Conservation (phyloP, 2,329 filamentous ascomycete species). For the Fusarium odoratissimum region DNA sequence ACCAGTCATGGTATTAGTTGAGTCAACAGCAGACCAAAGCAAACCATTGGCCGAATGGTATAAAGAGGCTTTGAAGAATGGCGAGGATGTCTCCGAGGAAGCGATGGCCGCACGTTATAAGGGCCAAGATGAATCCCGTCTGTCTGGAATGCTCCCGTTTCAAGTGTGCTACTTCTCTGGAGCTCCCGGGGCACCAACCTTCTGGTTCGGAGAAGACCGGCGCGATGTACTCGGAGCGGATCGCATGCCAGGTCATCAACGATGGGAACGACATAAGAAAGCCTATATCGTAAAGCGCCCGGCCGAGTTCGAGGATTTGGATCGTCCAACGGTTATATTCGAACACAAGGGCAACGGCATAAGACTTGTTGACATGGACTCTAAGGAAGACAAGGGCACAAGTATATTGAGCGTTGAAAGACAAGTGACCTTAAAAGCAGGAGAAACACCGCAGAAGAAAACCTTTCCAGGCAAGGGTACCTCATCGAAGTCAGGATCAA, state of each 20-base stretch:
- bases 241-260: conserved; percentile 44
- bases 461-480: background rate
- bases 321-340: conserved; percentile 32
- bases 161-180: conserved; percentile 42
- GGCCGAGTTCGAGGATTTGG: background rate
- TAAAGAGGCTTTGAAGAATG: conserved; percentile 9
- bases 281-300: background rate
- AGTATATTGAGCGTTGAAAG: conserved; percentile 30
- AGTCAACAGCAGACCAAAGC: conserved; percentile 10
- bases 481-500: background rate
- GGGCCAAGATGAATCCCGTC: conserved; percentile 23
- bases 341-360: conserved; percentile 24
- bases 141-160: conserved; percentile 43
- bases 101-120: conserved; percentile 30
- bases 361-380: conserved; percentile 34
- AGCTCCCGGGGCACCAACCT: conserved; percentile 25
- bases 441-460: background rate
- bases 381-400: conserved; percentile 10
- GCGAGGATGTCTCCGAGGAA: conserved; percentile 32
- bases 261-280: conserved; percentile 38
- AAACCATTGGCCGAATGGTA: conserved; percentile 12
- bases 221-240: conserved; percentile 43
- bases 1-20: conserved; percentile 38
- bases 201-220: conserved; percentile 45
- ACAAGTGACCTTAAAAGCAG: conserved; percentile 23